These are phyloP conservation scores for Solidago caesia DNA, from an alignment of 129 eudicot species.

Conservation along the genomic window DNA sequence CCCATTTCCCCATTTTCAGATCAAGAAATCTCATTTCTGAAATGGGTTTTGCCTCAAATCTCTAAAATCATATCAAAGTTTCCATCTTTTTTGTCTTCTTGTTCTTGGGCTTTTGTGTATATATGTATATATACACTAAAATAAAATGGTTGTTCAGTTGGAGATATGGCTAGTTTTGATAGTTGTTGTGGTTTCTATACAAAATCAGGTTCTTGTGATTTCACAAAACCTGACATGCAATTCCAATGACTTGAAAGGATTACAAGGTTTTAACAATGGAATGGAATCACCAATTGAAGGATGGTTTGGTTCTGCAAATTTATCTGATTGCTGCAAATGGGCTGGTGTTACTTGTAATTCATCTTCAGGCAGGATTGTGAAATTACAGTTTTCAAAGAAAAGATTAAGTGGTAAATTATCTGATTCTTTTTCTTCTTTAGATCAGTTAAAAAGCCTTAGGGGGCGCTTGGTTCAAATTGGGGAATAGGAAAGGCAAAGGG, in stretches of 20 bases:
- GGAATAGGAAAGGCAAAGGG: no score
- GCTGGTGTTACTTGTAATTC: slow-evolving; percentile 48
- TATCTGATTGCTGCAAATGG: slow-evolving; percentile 60
- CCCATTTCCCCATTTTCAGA: no score
- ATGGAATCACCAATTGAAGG: slow-evolving; percentile 41
- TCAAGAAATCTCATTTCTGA: no score
- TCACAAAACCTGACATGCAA: slow-evolving; percentile 53
- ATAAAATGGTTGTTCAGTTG: slow-evolving; percentile 16
- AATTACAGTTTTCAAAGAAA: slow-evolving; percentile 36
- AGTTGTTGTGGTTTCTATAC: slow-evolving; percentile 14
- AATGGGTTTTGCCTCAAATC: no score
- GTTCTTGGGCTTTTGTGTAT: no score
- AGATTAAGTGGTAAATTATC: slow-evolving; percentile 49
- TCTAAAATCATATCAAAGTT: no score
- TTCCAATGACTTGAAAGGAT: slow-evolving; percentile 46
- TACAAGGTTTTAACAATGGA: slow-evolving; percentile 33
- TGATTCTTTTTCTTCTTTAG: slow-evolving; percentile 44
- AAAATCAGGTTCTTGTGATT: slow-evolving; percentile 28
- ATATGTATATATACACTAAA: no score
- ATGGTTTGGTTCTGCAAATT: slow-evolving; percentile 34
- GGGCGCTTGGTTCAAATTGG: no score
- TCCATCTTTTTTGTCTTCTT: no score
- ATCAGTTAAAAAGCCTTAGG: slow-evolving; percentile 55
- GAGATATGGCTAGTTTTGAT: slow-evolving; percentile 25
- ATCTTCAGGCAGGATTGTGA: slow-evolving; percentile 46